phyloP scores from a whole-genome alignment of 441 rosid species.

The Adansonia madagascariensis region DNA sequence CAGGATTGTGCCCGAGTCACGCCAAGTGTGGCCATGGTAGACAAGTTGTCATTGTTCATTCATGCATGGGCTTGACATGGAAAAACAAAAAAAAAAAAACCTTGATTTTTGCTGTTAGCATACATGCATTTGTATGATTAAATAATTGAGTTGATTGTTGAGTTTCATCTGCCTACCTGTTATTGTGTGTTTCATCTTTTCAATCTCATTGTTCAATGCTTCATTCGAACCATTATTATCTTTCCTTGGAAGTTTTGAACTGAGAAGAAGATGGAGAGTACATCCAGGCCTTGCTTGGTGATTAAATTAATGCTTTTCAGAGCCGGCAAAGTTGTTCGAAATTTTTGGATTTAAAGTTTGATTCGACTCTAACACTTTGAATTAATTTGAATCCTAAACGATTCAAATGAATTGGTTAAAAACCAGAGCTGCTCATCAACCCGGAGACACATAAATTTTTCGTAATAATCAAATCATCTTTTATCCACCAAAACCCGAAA shows the following conservation, averaged over 20 bases:
- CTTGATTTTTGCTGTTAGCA: constrained; percentile 25
- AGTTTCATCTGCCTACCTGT: constrained; percentile 3
- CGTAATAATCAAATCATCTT: no score
- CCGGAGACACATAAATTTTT: no score
- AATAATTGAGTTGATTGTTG: constrained; percentile 29
- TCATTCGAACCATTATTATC: not conserved
- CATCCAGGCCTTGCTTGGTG: not conserved
- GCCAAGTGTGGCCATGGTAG: not conserved
- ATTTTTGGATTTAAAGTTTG: no score
- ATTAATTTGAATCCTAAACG: no score
- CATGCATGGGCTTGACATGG: not conserved
- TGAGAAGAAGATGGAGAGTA: not conserved
- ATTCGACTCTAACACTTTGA: no score
- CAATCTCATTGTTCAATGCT: not conserved
- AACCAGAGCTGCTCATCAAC: no score
- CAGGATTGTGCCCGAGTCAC: not conserved
- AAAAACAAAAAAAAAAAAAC: not conserved
- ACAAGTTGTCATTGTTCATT: constrained; percentile 19
- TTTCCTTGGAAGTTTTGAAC: not conserved
- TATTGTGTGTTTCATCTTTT: constrained; percentile 13
- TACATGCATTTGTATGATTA: constrained; percentile 1
- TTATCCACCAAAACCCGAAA: no score
- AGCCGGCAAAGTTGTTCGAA: no score
- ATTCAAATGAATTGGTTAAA: no score
- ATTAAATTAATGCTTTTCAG: no score